Percentiles rank a stretch among this genome's conserved stretches.
phyloP scores from a whole-genome alignment of 495 filamentous ascomycete genomes.

The Penicillium flavigenum region DNA sequence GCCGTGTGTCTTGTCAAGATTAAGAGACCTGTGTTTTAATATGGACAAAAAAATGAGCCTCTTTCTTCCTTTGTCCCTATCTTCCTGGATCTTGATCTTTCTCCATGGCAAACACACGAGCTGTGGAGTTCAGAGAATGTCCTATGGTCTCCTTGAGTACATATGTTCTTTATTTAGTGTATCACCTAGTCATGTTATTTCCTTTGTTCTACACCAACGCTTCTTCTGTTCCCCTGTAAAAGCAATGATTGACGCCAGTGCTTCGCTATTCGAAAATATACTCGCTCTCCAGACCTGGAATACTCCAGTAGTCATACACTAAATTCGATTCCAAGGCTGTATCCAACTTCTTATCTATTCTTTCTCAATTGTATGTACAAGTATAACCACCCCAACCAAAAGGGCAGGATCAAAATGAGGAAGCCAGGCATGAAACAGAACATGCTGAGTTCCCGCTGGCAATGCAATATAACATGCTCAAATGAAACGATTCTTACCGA shows the following conservation, averaged over 20 bases:
- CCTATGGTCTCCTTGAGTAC: constrained; percentile 30
- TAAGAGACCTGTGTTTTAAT: constrained; percentile 50
- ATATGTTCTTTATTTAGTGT: constrained; percentile 38
- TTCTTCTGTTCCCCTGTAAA: not conserved
- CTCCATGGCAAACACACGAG: constrained; percentile 8
- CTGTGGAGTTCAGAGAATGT: constrained; percentile 14
- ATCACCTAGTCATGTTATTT: constrained; percentile 38
- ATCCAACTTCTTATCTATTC: constrained; percentile 10
- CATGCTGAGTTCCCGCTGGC: not conserved
- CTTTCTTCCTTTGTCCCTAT: constrained; percentile 30
- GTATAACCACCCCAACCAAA: constrained; percentile 3
- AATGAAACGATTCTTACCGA: constrained; percentile 25
- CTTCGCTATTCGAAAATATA: not conserved
- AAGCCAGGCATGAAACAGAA: not conserved
- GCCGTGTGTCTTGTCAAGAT: constrained; percentile 45
- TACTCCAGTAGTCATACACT: constrained; percentile 17
- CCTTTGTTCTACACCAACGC: constrained; percentile 23
- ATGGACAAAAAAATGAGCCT: constrained; percentile 47
- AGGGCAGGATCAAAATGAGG: constrained; percentile 3
- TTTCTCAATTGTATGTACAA: constrained; percentile 30
- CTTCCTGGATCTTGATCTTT: constrained; percentile 6
- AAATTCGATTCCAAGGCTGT: not conserved
- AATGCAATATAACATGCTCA: not conserved
- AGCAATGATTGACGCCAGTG: not conserved
- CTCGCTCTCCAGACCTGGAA: not conserved